Evolutionary conservation across 73 alveolate genomes (phyloP), one percentile per base, ranked within the genome.

Genomic region (Breviolum minutum): DNA sequence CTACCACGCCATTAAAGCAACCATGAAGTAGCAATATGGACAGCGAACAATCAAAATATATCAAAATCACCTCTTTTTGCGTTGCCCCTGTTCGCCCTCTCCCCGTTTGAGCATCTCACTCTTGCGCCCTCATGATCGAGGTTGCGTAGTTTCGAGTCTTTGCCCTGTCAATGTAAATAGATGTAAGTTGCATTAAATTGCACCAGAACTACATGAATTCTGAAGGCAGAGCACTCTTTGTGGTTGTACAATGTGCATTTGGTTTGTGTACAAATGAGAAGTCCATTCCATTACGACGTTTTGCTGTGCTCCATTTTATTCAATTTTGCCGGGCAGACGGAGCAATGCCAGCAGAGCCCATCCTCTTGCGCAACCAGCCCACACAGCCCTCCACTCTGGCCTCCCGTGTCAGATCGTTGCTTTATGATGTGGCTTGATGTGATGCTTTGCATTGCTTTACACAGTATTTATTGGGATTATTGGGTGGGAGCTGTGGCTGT

Each of bases 81-180:
- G 54, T 40, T 40, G 54, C 54, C 54, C 54, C 54, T 40, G 5
- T 40, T 40, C 54, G 3, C 54, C 83, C 32, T 13, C 61, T 60
- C 74, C 61, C 60, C 14, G 10, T 26, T 61, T 9, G 93, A 20
- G 86, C 71, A 17, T 40, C 92, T 40, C 60, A 69, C 96, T 89
- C 96, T 71, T 89, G 96, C 8, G 96, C 96, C 96, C 86, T 30
- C 96, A 89, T 70, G 32, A 89, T 89, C 60, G 96, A 32, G 7
- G 87, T 69, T 27, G 70, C 86, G 13, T 89, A 89, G 86, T 60
- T 40, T 8, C 96, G 84, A 19, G 96, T 73, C 86, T 89, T 89
- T 89, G 85, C 96, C 96, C 96, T 89, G 84, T 26, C 40, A 5
- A 10, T 11, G 71, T 13, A 24, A 14, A 73, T 24, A 5, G 54